Evolutionary conservation across 2,329 filamentous ascomycete species (phyloP).

Genomic region (Diaporthe australafricana): DNA sequence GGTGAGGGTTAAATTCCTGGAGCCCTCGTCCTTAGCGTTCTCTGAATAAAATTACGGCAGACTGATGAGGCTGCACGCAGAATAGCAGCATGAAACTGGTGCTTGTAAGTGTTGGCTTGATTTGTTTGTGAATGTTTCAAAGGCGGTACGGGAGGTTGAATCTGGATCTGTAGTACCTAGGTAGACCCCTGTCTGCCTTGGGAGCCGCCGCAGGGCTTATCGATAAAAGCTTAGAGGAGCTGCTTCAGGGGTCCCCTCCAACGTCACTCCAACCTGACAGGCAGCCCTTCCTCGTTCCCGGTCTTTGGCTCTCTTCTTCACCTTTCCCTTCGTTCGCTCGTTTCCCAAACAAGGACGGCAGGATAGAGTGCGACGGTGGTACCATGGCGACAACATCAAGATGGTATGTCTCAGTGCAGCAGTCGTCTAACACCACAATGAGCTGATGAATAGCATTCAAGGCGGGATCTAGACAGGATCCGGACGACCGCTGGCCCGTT

Average conservation of each 20-base stretch:
- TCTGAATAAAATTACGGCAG: background rate
- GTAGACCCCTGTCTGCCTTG: background rate
- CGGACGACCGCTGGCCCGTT: constrained; percentile 83
- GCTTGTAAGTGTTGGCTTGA: too few relatives aligned
- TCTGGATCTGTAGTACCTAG: background rate
- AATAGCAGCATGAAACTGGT: background rate
- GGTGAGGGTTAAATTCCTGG: background rate
- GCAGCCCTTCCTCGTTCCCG: background rate
- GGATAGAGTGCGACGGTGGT: background rate
- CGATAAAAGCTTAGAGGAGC: constrained; percentile 34
- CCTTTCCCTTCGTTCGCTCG: background rate
- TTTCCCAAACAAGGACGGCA: background rate
- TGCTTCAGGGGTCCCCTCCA: constrained; percentile 24
- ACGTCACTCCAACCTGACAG: constrained; percentile 8
- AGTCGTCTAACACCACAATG: background rate
- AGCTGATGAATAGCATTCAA: constrained; percentile 50
- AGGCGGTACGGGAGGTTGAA: background rate
- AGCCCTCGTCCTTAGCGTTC: background rate
- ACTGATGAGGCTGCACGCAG: background rate
- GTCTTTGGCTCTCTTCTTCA: background rate
- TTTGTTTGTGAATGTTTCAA: background rate
- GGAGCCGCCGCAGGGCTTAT: constrained; percentile 24
- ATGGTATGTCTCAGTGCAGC: constrained; percentile 45
- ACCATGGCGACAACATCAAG: constrained; percentile 40
- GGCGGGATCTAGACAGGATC: constrained; percentile 87